Percentiles rank a stretch among this genome's conserved stretches.
Conservation (phyloP, 306 rosid species). For the Trichosanthes cucumerina region DNA sequence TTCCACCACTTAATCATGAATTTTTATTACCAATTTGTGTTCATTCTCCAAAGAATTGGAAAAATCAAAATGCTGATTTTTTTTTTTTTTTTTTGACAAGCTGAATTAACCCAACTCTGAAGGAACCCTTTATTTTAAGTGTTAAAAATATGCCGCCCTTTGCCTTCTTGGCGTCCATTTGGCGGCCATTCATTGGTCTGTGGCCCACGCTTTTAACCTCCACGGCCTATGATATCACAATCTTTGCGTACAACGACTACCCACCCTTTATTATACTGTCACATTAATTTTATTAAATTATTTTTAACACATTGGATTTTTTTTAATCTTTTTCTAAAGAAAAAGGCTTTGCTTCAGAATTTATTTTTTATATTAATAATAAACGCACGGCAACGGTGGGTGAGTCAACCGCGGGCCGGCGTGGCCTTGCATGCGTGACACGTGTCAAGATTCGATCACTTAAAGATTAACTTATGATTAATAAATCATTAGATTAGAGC, state of each 20-base stretch:
- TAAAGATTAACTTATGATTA: neutral
- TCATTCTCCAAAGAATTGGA: neutral
- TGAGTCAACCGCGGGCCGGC: conserved; percentile 9
- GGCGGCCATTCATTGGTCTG: conserved; percentile 13
- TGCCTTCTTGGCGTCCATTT: conserved; percentile 16
- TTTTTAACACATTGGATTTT: neutral
- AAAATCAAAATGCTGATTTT: neutral
- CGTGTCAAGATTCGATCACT: neutral
- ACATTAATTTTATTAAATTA: neutral
- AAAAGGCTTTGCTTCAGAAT: neutral
- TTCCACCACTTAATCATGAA: neutral
- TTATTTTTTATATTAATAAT: neutral
- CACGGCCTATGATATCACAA: neutral
- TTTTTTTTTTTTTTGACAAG: too few relatives aligned
- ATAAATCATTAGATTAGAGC: neutral
- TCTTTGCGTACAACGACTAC: conserved; percentile 4
- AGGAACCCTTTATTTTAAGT: neutral
- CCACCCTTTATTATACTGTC: neutral
- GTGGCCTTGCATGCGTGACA: conserved; percentile 27
- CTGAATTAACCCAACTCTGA: neutral
- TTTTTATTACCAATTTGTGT: neutral
- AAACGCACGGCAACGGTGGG: neutral
- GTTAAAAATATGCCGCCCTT: conserved; percentile 23
- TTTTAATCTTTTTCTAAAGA: neutral
- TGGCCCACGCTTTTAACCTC: neutral